Evolutionary conservation across 164 flowering plant genomes (phyloP).

Genomic region (Stephania yunnanensis): DNA sequence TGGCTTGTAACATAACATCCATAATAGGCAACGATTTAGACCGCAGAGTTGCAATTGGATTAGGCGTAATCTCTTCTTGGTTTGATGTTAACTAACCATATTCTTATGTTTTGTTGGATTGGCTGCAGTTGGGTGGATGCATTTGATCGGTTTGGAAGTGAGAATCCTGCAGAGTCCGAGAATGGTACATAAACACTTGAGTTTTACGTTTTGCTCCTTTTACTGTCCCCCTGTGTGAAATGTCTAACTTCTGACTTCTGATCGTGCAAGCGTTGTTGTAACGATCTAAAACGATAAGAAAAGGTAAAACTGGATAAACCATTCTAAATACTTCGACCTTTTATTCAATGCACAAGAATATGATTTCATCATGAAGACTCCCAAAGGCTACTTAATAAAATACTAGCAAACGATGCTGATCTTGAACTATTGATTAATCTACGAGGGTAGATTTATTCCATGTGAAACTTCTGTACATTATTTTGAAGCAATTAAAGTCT

Average conservation of each 20-base stretch:
- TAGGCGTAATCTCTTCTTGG: neutral
- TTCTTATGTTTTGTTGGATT: neutral
- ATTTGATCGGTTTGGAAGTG: conserved; percentile 26
- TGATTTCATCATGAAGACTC: neutral
- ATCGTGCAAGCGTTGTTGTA: neutral
- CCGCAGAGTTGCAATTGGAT: neutral
- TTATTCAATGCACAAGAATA: neutral
- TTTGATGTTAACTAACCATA: neutral
- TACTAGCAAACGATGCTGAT: neutral
- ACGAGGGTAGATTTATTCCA: neutral
- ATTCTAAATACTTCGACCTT: neutral
- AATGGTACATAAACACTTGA: neutral
- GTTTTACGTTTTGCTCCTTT: neutral
- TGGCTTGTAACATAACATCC: neutral
- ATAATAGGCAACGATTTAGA: too few relatives aligned
- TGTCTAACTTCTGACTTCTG: neutral
- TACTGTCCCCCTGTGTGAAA: neutral
- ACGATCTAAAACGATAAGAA: neutral
- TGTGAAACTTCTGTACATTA: neutral
- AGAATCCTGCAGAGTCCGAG: neutral
- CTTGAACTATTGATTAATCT: neutral
- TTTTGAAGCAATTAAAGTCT: neutral
- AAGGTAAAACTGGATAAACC: neutral
- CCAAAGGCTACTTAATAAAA: neutral
- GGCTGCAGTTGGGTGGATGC: conserved; percentile 73